Percentiles rank a stretch among this genome's conserved stretches.
Conservation (phyloP, 2,329 filamentous ascomycete species). For the Aspergillus neotritici region DNA sequence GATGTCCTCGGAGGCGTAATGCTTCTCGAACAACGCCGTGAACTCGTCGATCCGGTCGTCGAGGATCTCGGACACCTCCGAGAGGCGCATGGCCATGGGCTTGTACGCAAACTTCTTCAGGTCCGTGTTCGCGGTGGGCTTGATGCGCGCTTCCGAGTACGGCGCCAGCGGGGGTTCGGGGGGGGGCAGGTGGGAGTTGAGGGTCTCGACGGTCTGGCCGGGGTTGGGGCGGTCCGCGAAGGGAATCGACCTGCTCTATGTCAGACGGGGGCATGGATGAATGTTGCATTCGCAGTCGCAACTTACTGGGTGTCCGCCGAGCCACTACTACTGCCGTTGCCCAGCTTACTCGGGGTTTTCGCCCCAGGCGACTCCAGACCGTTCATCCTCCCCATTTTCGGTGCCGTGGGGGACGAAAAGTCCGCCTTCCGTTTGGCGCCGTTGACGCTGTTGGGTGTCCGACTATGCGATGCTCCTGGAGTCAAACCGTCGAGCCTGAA, state of each 20-base stretch:
- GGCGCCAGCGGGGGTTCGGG: conserved; percentile 66
- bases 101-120: conserved; percentile 88
- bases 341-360: conserved; percentile 32
- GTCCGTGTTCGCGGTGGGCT: conserved; percentile 79
- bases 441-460: conserved; percentile 28
- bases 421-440: conserved; percentile 51
- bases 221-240: conserved; percentile 74
- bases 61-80: conserved; percentile 84
- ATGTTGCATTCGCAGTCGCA: not conserved
- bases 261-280: conserved; percentile 7
- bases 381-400: conserved; percentile 40
- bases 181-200: conserved; percentile 68
- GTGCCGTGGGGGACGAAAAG: conserved; percentile 43
- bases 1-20: conserved; percentile 69
- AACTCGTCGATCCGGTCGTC: conserved; percentile 96
- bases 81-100: conserved; percentile 89
- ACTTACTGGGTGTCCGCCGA: conserved; percentile 31
- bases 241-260: conserved; percentile 46
- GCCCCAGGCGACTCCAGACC: conserved; percentile 48
- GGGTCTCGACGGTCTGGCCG: conserved; percentile 73
- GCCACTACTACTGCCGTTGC: conserved; percentile 30
- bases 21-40: conserved; percentile 62
- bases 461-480: conserved; percentile 52
- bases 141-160: conserved; percentile 70
- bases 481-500: conserved; percentile 61